Conservation (phyloP, 176 grass and related monocot genomes). For the Musa itinerans region DNA sequence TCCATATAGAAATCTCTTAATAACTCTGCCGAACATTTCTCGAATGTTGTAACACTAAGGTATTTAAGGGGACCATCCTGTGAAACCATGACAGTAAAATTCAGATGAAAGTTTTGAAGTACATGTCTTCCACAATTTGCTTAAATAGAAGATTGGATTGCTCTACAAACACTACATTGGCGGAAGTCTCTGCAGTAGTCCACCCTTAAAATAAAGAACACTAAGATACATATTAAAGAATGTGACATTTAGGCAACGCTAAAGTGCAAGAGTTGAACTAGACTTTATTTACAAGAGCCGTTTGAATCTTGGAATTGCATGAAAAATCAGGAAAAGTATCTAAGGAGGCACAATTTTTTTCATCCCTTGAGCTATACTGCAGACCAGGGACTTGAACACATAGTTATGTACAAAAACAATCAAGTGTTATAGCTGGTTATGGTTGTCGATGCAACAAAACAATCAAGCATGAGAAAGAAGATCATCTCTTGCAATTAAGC, state of each 20-base stretch:
- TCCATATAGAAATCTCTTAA: slow-evolving; percentile 97
- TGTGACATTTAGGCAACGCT: too few relatives aligned
- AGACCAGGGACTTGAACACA: neutral
- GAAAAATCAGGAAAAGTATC: neutral
- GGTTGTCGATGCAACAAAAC: too few relatives aligned
- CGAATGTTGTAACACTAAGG: slow-evolving; percentile 80
- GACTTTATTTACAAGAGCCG: too few relatives aligned
- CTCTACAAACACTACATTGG: neutral
- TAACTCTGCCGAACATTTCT: slow-evolving; percentile 63
- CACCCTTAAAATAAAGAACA: too few relatives aligned
- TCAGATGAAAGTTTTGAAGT: slow-evolving; percentile 7
- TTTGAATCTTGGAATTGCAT: too few relatives aligned
- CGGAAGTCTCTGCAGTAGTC: too few relatives aligned
- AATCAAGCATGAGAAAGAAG: too few relatives aligned
- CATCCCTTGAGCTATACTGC: neutral
- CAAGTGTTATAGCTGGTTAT: neutral
- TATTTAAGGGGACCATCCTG: slow-evolving; percentile 72
- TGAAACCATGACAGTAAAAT: slow-evolving; percentile 18
- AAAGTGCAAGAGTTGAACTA: too few relatives aligned
- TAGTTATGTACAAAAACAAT: neutral
- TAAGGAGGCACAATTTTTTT: neutral
- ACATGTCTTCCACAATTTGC: neutral
- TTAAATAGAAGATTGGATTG: neutral
- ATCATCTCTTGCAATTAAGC: too few relatives aligned
- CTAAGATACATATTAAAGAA: too few relatives aligned